Evolutionary conservation across 208 protist genomes (phyloP).

Genomic region (Acanthamoeba lugdunensis): DNA sequence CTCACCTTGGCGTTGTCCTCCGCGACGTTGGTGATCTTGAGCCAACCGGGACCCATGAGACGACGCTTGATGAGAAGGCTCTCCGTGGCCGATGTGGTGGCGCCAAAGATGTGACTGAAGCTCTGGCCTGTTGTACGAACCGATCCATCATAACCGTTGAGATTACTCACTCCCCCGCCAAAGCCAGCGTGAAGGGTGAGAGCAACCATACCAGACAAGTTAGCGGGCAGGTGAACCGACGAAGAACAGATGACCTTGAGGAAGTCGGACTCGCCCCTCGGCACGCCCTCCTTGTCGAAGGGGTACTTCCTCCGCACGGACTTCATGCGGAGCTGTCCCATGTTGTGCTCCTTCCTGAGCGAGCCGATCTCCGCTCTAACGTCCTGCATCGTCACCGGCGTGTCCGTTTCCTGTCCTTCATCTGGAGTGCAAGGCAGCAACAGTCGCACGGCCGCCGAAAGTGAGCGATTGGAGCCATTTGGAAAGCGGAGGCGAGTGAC

Average conservation of each 20-base stretch:
- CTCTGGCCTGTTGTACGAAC: slow-evolving; percentile 7
- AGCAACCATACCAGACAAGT: slow-evolving; percentile 32
- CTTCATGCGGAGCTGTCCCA: slow-evolving; percentile 42
- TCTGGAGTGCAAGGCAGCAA: neutral
- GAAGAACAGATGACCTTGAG: slow-evolving; percentile 69
- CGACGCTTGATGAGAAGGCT: slow-evolving; percentile 63
- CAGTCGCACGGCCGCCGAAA: neutral
- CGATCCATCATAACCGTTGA: neutral
- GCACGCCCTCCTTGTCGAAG: slow-evolving; percentile 66
- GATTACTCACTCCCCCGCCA: neutral
- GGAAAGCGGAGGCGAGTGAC: neutral
- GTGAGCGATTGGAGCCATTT: neutral
- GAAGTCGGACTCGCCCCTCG: slow-evolving; percentile 19
- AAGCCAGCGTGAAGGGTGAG: neutral
- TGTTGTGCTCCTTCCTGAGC: slow-evolving; percentile 52
- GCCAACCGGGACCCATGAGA: slow-evolving; percentile 69
- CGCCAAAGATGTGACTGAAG: slow-evolving; percentile 71
- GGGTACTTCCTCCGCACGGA: slow-evolving; percentile 39
- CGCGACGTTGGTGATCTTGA: slow-evolving; percentile 55
- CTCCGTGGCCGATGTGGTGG: slow-evolving; percentile 56
- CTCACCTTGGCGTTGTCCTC: slow-evolving; percentile 60
- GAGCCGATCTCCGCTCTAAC: slow-evolving; percentile 1
- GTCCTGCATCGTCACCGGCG: slow-evolving; percentile 67
- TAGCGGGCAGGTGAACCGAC: neutral
- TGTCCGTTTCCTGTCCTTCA: slow-evolving; percentile 58